Evolutionary conservation across 805 yeast genomes (phyloP), one percentile per base, ranked within the genome.

Genomic region (Komagataella ulmi): DNA sequence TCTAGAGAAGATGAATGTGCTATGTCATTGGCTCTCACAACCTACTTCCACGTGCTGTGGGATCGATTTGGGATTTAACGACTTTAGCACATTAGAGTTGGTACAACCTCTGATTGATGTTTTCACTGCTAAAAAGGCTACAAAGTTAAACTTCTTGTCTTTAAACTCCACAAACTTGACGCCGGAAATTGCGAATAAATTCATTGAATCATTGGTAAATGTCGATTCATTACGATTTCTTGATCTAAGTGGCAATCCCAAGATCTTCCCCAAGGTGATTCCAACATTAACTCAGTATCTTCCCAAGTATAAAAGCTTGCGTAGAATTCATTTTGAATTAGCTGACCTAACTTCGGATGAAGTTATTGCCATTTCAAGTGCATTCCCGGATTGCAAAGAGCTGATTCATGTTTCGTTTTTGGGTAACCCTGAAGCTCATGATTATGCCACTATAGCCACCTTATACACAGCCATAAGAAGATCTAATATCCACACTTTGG

Each of bases 11-110:
- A 64, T 75, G 23, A 57, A 66, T 40, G 59, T 69, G 17, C 63
- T 78, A 46, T 70, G 77, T 6, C 61, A 69, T 44, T 78, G 83
- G 83, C 68, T 78, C 36, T 64, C 71, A 7, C 60, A 62, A 36
- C 69, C 70, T 7, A 56, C 61, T 7, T 70, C 75, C 17, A 73
- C 71, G 21, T 77, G 82, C 60, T 65, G 70, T 47, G 83, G 83
- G 1, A 70, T 79, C 17, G 83, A 78, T 61, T 65, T 78, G 47
- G 83, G 79, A 1, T 76, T 73, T 57, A 78, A 78, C 58, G 79
- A 76, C 58, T 61, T 78, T 51, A 70, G 74, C 40, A 57, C 66
- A 3, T 77, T 76, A 2, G 74, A 73, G 57, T 61, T 78, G 50
- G 40, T 30, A 5, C 50, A 54, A n/a, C 79, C 79, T 1, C 70